Conservation (phyloP, 768 basidiomycete species). For the Tulasnella sp. region DNA sequence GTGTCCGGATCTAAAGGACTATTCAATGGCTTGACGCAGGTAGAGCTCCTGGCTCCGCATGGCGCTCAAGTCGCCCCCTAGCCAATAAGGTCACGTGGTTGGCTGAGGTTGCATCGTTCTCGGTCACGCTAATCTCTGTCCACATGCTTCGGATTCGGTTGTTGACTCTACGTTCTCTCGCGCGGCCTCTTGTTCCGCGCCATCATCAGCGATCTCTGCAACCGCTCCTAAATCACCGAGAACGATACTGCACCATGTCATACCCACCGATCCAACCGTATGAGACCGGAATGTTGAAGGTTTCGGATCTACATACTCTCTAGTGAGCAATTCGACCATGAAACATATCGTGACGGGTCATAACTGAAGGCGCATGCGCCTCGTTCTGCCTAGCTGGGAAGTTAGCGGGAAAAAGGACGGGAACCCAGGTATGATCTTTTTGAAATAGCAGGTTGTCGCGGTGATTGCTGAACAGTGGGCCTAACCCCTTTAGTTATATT, state of each 20-base stretch:
- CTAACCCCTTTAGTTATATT: conserved; percentile 56
- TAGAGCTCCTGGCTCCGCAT: no score
- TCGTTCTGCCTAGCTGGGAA: conserved; percentile 57
- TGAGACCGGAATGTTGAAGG: conserved; percentile 37
- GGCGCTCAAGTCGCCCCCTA: no score
- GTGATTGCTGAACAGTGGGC: neutral
- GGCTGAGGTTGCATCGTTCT: neutral
- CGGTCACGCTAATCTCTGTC: no score
- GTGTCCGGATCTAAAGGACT: neutral
- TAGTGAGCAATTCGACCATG: conserved; percentile 33
- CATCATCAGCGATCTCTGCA: neutral
- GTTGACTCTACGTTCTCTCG: neutral
- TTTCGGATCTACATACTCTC: conserved; percentile 37
- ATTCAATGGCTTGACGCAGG: neutral
- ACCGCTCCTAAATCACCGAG: neutral
- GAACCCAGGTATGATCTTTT: conserved; percentile 53
- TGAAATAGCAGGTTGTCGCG: neutral
- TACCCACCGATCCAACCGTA: conserved; percentile 36
- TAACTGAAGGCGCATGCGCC: neutral
- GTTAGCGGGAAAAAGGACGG: conserved; percentile 74
- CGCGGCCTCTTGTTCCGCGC: neutral
- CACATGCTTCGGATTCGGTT: neutral
- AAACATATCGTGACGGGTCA: neutral
- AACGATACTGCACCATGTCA: conserved; percentile 3
- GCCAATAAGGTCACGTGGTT: neutral